A percentile compares a stretch with the other conserved stretches of the same genome.
These are phyloP conservation scores for Suillus sp. DNA, from an alignment of 768 basidiomycete genomes.

Conservation along the genomic window DNA sequence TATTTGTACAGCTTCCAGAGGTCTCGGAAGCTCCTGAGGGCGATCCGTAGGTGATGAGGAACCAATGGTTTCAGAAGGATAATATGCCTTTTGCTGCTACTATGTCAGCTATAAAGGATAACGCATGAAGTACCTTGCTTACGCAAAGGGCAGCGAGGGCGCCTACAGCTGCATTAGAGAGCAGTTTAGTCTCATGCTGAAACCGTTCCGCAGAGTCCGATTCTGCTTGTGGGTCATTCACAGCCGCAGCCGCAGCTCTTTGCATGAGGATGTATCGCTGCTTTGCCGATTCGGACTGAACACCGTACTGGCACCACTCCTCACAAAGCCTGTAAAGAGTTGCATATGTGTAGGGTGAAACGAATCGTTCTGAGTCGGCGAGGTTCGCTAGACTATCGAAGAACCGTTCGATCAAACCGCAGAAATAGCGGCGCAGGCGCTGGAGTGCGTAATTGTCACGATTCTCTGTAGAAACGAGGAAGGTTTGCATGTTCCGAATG, in stretches of 20 bases:
- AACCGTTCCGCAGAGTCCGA: constrained; percentile 58
- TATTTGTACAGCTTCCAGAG: constrained; percentile 52
- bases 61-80: constrained; percentile 56
- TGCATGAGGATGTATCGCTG: constrained; percentile 74
- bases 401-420: constrained; percentile 83
- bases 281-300: constrained; percentile 70
- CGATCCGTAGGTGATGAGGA: constrained; percentile 66
- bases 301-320: constrained; percentile 90
- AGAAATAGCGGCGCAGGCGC: constrained; percentile 86
- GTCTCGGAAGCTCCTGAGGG: constrained; percentile 51
- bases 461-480: constrained; percentile 70
- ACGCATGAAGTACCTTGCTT: constrained; percentile 38
- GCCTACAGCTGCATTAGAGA: constrained; percentile 84
- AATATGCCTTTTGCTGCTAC: constrained; percentile 75
- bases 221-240: constrained; percentile 56
- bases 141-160: constrained; percentile 89
- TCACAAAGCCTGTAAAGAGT: constrained; percentile 84
- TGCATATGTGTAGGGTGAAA: constrained; percentile 73
- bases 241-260: constrained; percentile 56
- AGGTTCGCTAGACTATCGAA: constrained; percentile 74
- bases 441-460: constrained; percentile 79
- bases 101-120: constrained; percentile 10
- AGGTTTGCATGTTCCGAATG: constrained; percentile 77
- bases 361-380: constrained; percentile 75
- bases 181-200: constrained; percentile 64